Evolutionary conservation across 2,329 filamentous ascomycete species (phyloP).

Genomic region (Purpureocillium lavendulum): DNA sequence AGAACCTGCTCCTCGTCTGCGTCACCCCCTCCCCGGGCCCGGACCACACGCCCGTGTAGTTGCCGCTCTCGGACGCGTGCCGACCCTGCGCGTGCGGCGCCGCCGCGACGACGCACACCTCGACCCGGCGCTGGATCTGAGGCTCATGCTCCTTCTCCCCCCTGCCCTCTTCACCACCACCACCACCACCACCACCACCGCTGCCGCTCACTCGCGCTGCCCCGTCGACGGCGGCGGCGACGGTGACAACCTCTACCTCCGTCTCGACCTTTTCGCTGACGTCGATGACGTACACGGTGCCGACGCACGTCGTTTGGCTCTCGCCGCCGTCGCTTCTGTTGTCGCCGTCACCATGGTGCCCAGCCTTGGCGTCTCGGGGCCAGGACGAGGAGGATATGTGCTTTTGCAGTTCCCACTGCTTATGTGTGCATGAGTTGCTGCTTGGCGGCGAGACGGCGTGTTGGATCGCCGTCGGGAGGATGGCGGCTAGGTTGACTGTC

Average conservation of each 20-base stretch:
- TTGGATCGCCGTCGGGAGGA: background rate
- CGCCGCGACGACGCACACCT: constrained; percentile 6
- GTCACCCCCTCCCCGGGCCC: constrained; percentile 5
- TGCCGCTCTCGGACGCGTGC: constrained; percentile 6
- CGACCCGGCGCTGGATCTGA: constrained; percentile 8
- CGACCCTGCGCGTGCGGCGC: constrained; percentile 6
- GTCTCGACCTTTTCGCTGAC: background rate
- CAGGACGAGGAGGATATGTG: too few relatives aligned
- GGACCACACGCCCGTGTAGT: constrained; percentile 14
- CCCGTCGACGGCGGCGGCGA: too few relatives aligned
- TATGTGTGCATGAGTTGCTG: background rate
- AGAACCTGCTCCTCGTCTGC: constrained; percentile 9
- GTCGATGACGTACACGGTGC: constrained; percentile 1
- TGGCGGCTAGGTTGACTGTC: background rate
- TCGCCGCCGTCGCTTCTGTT: constrained; percentile 3
- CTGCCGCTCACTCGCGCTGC: too few relatives aligned
- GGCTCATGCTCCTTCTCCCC: background rate
- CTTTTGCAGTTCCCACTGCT: background rate
- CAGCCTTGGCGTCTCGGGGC: too few relatives aligned
- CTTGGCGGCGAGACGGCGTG: background rate
- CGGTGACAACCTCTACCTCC: background rate
- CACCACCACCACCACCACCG: too few relatives aligned
- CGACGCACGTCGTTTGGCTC: constrained; percentile 5
- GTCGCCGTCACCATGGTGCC: too few relatives aligned
- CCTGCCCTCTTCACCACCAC: too few relatives aligned